Base-by-base conservation (phyloP, 108 stramenopile species). In the Discostella stelligeroides region DNA sequence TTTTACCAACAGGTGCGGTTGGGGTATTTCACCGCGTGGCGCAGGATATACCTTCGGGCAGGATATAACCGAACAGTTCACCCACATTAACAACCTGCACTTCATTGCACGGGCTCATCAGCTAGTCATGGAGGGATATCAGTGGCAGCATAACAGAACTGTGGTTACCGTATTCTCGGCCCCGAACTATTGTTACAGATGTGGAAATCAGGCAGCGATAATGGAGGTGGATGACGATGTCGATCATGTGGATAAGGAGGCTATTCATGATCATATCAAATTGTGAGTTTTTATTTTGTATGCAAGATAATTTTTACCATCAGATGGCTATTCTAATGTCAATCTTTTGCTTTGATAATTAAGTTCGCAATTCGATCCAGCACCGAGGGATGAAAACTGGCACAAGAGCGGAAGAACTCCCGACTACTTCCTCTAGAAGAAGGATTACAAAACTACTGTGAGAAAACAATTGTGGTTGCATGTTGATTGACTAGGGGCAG, bases 191-290 rank as follows among this genome's bases (percentile, higher is more conserved):
- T 97, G 96, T 71, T 97, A 97, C 81, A 84, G 96, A 63, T 97
- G 96, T 68, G 98, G 98, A 34, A 99, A 99, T 73, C 88, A 94
- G 60, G 98, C 98, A 4, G 98, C 98, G 14, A 99, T 99, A 66
- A 85, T 99, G 88, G 96, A 97, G 69, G 82, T 68, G 68, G 83
- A 76, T 53, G 64, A 88, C 68, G 87, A 72, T 43, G 67, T 86
- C 55, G 72, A 67, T 23, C 80, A 70, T 45, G 60, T 81, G 28
- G 73, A 77, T 49, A 88, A 88, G 63, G 84, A 88, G 40, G 74
- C 72, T 40, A 78, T 88, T 72, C 82, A 86, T 60, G 83, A 87
- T 61, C 86, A 84, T 49, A 76, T 83, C 84, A 85, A 84, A 74
- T 87, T 90, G 85, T 84, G 73, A 83, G 81, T 88, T 29, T 53